Base-by-base conservation (phyloP, 306 rosid species). In the Fagus crenata region DNA sequence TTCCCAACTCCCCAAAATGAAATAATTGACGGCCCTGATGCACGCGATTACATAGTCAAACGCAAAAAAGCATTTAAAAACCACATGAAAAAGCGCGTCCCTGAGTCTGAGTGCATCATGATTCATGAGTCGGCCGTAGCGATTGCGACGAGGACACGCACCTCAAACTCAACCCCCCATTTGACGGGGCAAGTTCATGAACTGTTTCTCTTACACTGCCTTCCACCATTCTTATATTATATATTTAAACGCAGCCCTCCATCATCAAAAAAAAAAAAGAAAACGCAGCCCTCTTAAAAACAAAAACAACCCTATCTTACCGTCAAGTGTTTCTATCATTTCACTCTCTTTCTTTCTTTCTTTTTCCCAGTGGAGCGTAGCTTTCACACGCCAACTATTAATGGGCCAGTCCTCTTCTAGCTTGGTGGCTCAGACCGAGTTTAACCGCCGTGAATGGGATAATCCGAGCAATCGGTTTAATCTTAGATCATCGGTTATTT, bases 401-500 rank as follows among this genome's bases (percentile, higher is more conserved):
- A 93, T 93, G 96, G 97, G 97, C 17, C 97, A 90, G 80, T 83
- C 91, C 17, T 65, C 85, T 43, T 93, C 97, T 18, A 35, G 84
- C 63, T 46, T 85, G 15, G 84, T 39, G 11, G 11, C 81, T 2
- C 35, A 86, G 36, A 55, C 79, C 69, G 86, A 79, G 28, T 22
- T 22, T 1, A 61, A 31, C 18, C 64, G 3, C 56, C 73, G 56
- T 0, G 85, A 84, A 2, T 1, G 75, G 28, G 56, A 73, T 0
- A 7, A 46, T 5, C 7, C 49, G 3, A 53, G 81, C 41, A 76
- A 54, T 73, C 85, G 83, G 35, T 81, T 82, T 49, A 75, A 68
- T 56, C 77, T 55, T 49, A 72, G 75, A 39, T 67, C 80, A 14
- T 36, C 77, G 18, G 55, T 56, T 12, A 9, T 76, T 43, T 51